Base-by-base conservation (phyloP, 106 monocot genomes). In the Apostasia shenzhenica region DNA sequence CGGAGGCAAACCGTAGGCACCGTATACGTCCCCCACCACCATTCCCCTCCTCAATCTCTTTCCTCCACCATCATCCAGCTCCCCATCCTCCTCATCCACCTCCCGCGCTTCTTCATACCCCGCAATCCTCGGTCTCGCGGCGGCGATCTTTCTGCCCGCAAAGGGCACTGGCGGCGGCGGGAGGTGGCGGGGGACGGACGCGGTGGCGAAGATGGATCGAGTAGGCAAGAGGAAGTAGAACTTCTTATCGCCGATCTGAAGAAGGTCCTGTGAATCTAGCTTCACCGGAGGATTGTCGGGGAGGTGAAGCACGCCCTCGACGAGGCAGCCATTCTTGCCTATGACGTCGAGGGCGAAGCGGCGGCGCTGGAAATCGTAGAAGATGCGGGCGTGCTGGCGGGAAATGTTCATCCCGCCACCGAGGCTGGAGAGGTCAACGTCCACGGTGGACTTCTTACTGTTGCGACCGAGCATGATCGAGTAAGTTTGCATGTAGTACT, bases 401-500 rank as follows among this genome's bases (percentile, higher is more conserved):
- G 85, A 85, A 70, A 90, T 90, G 80, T 86, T 86, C 90, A 90
- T 85, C 2, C 90, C 90, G 69, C 90, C 90, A 37, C 90, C 90
- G 42, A 90, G 85, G 78, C 75, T 76, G 13, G 90, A 64, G 49
- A 90, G 85, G 78, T 90, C 90, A 26, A 90, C 85, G 61, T 90
- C 90, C 41, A 90, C 90, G 2, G 75, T 78, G 7, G 85, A 81
- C 42, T 86, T 85, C 76, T 90, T 90, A 78, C 80, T 80, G 80
- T 81, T 90, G 68, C 90, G 85, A 11, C 90, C 85, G 42, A 90
- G 81, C 12, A 90, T 70, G 78, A 90, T 90, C 58, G 90, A 90
- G 80, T 90, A 90, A 59, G 85, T 90, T 76, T 90, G 90, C 90
- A 90, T 90, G 70, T 90, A 90, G 81, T 90, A 90, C 83, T 90